A percentile compares a stretch with the other conserved stretches of the same genome.
phyloP scores from a whole-genome alignment of 441 rosid species.

The Hura crepitans region DNA sequence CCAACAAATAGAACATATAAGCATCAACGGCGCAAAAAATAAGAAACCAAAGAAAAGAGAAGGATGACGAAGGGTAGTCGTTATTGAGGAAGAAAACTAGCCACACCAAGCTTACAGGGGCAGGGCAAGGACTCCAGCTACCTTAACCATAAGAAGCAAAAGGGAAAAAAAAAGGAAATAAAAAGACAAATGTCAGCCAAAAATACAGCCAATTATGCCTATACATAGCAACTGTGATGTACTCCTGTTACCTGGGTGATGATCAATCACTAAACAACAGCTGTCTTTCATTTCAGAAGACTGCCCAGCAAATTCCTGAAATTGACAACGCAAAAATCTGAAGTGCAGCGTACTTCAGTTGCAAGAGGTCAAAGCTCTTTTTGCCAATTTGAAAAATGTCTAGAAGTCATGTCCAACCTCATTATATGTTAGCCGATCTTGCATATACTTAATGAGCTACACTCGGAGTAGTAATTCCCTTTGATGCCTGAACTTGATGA shows the following conservation, averaged over 20 bases:
- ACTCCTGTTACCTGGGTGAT: constrained; percentile 11
- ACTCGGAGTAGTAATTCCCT: background rate
- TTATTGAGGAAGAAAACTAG: background rate
- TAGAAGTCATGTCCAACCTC: constrained; percentile 15
- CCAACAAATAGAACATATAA: constrained; percentile 11
- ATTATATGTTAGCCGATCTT: constrained; percentile 2
- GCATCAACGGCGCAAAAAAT: background rate
- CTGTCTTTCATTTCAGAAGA: constrained; percentile 4
- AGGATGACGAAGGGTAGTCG: background rate
- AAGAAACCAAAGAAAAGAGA: too few species aligned
- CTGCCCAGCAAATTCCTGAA: constrained; percentile 9
- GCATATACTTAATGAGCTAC: constrained; percentile 13
- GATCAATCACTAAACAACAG: constrained; percentile 3
- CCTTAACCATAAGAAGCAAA: constrained; percentile 1
- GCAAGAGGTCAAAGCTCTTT: background rate
- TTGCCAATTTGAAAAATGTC: background rate
- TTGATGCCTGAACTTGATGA: background rate
- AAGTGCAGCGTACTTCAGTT: constrained; percentile 10
- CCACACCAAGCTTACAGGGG: constrained; percentile 10
- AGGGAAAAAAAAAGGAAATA: background rate
- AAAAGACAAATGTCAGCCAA: constrained; percentile 13
- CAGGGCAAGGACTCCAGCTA: constrained; percentile 1
- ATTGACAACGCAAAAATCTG: constrained; percentile 3
- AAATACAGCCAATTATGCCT: too few species aligned
- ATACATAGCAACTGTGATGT: background rate